A percentile compares a stretch with the other conserved stretches of the same genome.
Conservation (phyloP, 129 eudicot genomes). For the Helianthus tuberosus region DNA sequence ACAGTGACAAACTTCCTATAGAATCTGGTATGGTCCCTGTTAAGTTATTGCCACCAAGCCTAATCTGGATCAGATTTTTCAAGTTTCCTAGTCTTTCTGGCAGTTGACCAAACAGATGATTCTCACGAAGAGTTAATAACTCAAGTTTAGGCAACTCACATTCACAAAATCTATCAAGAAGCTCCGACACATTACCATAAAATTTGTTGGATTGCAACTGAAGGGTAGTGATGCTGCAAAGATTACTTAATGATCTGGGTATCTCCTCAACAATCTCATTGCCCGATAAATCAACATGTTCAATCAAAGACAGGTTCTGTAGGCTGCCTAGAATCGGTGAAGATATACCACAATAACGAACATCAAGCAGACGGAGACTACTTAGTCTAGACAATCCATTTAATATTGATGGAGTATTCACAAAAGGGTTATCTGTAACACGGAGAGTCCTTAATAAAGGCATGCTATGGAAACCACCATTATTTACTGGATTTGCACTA, state of each 20-base stretch:
- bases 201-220: not conserved
- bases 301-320: not conserved
- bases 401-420: not conserved
- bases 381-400: not conserved
- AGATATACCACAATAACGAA: not conserved
- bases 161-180: not conserved
- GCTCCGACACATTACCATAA: not conserved
- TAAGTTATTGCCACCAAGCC: not conserved
- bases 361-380: not conserved
- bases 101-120: not conserved
- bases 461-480: too few species aligned
- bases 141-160: not conserved
- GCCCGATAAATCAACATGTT: not conserved
- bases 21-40: slow-evolving; percentile 4
- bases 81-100: not conserved
- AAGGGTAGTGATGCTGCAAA: slow-evolving; percentile 4
- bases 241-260: not conserved
- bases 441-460: too few species aligned
- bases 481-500: too few species aligned
- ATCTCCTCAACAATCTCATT: not conserved
- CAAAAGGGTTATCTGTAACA: not conserved
- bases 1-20: not conserved
- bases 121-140: not conserved
- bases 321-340: not conserved
- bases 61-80: not conserved